phyloP scores from a whole-genome alignment of 768 basidiomycete species.

The Mycena leptocephala region DNA sequence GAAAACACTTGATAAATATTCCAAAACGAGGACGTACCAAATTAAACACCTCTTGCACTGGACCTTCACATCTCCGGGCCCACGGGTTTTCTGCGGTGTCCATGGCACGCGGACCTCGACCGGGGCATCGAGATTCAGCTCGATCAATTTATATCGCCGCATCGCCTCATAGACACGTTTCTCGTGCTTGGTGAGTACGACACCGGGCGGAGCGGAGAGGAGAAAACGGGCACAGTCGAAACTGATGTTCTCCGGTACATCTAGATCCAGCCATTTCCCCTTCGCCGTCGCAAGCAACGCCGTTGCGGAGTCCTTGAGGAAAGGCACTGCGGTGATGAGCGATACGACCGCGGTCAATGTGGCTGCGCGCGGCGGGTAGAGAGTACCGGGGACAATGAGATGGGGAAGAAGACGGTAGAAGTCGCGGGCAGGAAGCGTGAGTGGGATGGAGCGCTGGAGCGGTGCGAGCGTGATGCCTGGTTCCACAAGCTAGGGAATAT shows the following conservation, averaged over 20 bases:
- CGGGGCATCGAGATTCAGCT: conserved; percentile 45
- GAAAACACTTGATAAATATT: not conserved
- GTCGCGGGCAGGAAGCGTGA: conserved; percentile 37
- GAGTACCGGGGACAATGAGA: conserved; percentile 45
- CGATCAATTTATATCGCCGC: conserved; percentile 44
- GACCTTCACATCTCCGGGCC: conserved; percentile 42
- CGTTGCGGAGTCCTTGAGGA: conserved; percentile 41
- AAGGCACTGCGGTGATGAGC: conserved; percentile 43
- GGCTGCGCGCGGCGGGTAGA: conserved; percentile 44
- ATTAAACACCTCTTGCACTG: conserved; percentile 39
- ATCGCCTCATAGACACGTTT: conserved; percentile 40
- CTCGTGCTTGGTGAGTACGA: conserved; percentile 39
- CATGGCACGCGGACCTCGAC: conserved; percentile 37
- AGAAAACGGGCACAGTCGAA: conserved; percentile 47
- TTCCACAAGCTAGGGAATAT: conserved; percentile 39
- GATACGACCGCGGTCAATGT: conserved; percentile 43
- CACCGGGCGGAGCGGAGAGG: conserved; percentile 32
- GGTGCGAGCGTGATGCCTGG: conserved; percentile 39
- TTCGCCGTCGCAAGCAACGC: conserved; percentile 35
- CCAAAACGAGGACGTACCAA: conserved; percentile 13
- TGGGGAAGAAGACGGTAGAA: conserved; percentile 46
- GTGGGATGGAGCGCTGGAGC: conserved; percentile 41
- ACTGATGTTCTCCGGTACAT: conserved; percentile 45
- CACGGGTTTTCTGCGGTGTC: conserved; percentile 45
- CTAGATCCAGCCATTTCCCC: conserved; percentile 45